A percentile compares a stretch with the other conserved stretches of the same genome.
phyloP scores from a whole-genome alignment of 2,329 filamentous ascomycete species.

The Metarhizium sp. region DNA sequence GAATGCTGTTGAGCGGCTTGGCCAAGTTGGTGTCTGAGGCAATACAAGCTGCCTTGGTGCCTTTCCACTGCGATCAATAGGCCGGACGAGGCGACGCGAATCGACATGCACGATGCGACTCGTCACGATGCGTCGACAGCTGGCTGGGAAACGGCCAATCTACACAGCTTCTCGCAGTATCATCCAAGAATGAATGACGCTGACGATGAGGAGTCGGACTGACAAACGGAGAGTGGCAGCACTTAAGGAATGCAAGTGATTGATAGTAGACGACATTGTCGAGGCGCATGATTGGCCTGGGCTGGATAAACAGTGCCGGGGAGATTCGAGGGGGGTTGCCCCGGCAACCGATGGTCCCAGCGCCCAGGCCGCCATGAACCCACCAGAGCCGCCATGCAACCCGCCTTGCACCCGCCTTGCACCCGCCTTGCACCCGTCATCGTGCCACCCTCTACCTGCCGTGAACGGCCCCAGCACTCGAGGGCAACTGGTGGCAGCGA shows the following conservation, averaged over 20 bases:
- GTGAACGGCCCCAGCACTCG: neutral
- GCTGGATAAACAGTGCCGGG: constrained; percentile 4
- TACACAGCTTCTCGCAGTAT: neutral
- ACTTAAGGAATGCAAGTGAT: constrained; percentile 8
- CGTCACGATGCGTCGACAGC: neutral
- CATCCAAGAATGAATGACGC: neutral
- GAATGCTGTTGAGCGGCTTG: constrained; percentile 17
- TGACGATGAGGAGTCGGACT: neutral
- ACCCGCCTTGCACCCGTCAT: neutral
- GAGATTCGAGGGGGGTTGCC: constrained; percentile 1
- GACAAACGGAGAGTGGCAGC: neutral
- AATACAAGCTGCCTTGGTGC: neutral
- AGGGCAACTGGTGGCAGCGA: neutral
- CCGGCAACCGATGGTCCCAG: constrained; percentile 1
- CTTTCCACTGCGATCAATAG: neutral
- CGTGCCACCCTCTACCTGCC: neutral
- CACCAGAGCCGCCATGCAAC: neutral
- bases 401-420: too few species aligned
- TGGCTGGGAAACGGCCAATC: neutral
- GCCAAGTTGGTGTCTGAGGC: neutral
- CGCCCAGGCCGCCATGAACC: neutral
- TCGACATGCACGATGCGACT: neutral
- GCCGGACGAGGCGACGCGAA: neutral
- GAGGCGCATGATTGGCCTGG: constrained; percentile 6
- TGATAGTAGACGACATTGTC: neutral